These are phyloP conservation scores for Colletotrichum tabaci DNA, from an alignment of 2,329 filamentous ascomycete genomes.

Conservation along the genomic window DNA sequence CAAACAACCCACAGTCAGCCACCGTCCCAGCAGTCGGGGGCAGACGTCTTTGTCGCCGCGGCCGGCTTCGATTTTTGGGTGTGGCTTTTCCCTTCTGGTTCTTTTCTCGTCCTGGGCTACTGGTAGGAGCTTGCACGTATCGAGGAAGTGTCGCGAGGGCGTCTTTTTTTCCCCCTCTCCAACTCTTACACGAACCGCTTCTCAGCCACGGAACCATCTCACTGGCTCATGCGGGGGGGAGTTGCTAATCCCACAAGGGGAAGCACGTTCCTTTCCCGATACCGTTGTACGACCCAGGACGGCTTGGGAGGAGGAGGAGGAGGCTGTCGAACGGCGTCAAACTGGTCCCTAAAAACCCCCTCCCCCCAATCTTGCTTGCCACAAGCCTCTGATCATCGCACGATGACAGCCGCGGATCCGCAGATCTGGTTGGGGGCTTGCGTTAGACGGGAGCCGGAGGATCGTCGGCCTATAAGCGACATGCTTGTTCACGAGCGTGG, in stretches of 20 bases:
- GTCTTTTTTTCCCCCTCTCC: neutral
- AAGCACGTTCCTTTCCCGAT: conserved; percentile 11
- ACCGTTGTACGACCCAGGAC: neutral
- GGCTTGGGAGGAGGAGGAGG: neutral
- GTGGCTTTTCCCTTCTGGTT: neutral
- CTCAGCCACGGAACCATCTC: neutral
- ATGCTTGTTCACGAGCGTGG: conserved; percentile 1
- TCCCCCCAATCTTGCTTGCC: neutral
- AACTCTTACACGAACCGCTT: neutral
- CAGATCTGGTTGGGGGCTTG: conserved; percentile 22
- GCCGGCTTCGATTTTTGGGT: conserved; percentile 2
- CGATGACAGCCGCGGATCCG: conserved; percentile 12
- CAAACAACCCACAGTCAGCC: neutral
- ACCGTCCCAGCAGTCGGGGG: conserved; percentile 1
- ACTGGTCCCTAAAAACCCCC: neutral
- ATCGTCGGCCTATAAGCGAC: neutral
- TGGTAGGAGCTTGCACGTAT: conserved; percentile 19
- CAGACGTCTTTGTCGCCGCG: neutral
- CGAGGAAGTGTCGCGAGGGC: conserved; percentile 13
- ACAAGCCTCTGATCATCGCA: conserved; percentile 8
- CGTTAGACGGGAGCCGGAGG: neutral
- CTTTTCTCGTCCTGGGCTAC: neutral
- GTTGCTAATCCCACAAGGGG: neutral
- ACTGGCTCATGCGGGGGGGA: neutral
- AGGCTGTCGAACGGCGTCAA: no score